These are phyloP conservation scores for Podospora tetraspora DNA, from an alignment of 495 filamentous ascomycete genomes.

Conservation along the genomic window DNA sequence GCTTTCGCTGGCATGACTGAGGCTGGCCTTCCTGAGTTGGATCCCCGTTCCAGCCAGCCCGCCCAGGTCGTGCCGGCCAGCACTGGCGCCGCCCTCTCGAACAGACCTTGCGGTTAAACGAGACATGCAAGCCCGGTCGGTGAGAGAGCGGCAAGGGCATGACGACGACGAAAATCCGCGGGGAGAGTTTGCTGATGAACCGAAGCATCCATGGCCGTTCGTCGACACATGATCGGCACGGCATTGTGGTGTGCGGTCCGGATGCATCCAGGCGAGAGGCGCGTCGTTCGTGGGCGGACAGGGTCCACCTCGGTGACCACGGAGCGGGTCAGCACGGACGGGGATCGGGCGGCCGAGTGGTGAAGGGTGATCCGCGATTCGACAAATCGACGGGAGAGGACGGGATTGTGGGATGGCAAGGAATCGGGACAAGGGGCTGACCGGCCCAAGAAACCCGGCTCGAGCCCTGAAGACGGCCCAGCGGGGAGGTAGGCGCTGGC, in stretches of 20 bases:
- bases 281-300: conserved; percentile 9
- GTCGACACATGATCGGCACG: not conserved
- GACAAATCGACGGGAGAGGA: conserved; percentile 12
- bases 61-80: not conserved
- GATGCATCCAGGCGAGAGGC: not conserved
- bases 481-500: conserved; percentile 18
- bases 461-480: conserved; percentile 12
- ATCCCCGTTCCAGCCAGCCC: not conserved
- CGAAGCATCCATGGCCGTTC: not conserved
- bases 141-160: not conserved
- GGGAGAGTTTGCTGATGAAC: not conserved
- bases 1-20: not conserved
- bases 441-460: conserved; percentile 20
- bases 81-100: not conserved
- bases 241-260: conserved; percentile 3
- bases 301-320: conserved; percentile 17
- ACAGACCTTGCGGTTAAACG: not conserved
- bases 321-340: conserved; percentile 16
- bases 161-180: not conserved
- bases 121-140: conserved; percentile 6
- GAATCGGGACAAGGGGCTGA: conserved; percentile 10
- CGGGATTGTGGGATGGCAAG: conserved; percentile 13
- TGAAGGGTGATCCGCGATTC: conserved; percentile 27
- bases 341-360: conserved; percentile 15
- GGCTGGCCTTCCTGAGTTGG: not conserved